Evolutionary conservation across 352 stramenopile species (phyloP), one percentile per base, ranked within the genome.

Genomic region (Phytophthora fragariae): DNA sequence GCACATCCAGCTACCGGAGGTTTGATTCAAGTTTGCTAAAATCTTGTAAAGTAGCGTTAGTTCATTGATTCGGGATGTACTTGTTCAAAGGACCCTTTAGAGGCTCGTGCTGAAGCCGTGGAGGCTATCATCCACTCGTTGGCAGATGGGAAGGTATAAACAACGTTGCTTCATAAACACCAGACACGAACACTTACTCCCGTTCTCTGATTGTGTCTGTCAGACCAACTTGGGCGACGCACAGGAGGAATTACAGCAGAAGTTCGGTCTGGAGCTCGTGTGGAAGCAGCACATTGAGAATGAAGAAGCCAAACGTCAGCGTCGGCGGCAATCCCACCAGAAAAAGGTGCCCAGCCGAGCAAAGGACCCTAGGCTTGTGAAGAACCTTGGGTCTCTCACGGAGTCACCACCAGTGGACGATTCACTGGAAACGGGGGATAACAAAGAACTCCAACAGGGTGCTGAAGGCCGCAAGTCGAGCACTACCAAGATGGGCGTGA

Each of bases 1-100:
- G 2, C 85, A 92, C 65, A 79, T 94, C 1, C 69, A 86, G 31
- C 76, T 94, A 0, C 84, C 87, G 5, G 39, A 83, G 69, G 81
- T 88, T 68, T 41, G 58, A 19, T 19, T 49, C 41, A 47, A n/a
- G 12, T 6, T 47, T 47, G 39, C 15, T 5, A 47, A 19, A n/a
- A 41, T 12, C 35, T 15, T 19, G 14, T 50, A 19, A 50, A 12
- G 15, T 27, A 27, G 24, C 2, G 24, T 3, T 27, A 27, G 24
- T 41, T 41, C 35, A 41, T 12, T 41, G 11, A 41, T 41, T 41
- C 24, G 24, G 24, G 24, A 27, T 27, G 24, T 27, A 27, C 35
- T 58, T 37, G 2, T 41, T 49, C 4, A 27, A 46, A 90, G 82
- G 77, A 90, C 47, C 56, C 76, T 1, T 53, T 88, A 24, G 77